Base-by-base conservation (phyloP, 192 early-diverging fungal species). In the Thoreauomyces humboldtii region DNA sequence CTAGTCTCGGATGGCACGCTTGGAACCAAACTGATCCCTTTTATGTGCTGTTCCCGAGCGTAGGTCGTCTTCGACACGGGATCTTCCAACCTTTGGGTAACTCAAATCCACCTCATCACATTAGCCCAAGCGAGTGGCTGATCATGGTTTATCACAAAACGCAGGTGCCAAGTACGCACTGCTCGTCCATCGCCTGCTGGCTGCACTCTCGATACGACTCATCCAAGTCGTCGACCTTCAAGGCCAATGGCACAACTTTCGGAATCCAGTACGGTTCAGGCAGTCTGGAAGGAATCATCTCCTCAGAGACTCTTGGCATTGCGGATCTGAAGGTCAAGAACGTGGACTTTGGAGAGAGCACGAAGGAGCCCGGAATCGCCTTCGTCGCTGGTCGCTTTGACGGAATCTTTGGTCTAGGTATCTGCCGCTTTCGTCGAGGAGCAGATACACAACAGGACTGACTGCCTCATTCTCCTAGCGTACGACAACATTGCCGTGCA, bases 361-460 rank as follows among this genome's bases (percentile, higher is more conserved):
- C 87, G 37, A 96, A 95, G 82, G 94, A 97, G 69, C 97, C 97
- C 7, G 95, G 95, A 0, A 81, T 97, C 37, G 87, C 94, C 0
- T 99, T 98, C 83, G 91, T 89, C 1, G 88, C 95, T 64, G 94
- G 91, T 21, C 76, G 86, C n/a, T 99, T 98, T 65, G 96, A 99
- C 72, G 96, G 96, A 19, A 99, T 99, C 70, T 82, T 98, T 50
- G 96, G 95, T 11, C 76, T 97, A 15, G n/a, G n/a, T n/a, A n/a
- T n/a, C n/a, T n/a, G n/a, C n/a, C n/a, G n/a, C n/a, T n/a, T n/a
- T 17, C 42, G 42, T 1, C n/a, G 12, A 42, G n/a, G n/a, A 42
- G n/a, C n/a, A n/a, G 41, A 42, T n/a, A n/a, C 42, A 21, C 17
- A 44, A 17, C 21, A 21, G 1, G 1, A 24, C 1, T 19, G 1